These are phyloP conservation scores for Candida gorgasii DNA, from an alignment of 805 yeast genomes.

Conservation along the genomic window DNA sequence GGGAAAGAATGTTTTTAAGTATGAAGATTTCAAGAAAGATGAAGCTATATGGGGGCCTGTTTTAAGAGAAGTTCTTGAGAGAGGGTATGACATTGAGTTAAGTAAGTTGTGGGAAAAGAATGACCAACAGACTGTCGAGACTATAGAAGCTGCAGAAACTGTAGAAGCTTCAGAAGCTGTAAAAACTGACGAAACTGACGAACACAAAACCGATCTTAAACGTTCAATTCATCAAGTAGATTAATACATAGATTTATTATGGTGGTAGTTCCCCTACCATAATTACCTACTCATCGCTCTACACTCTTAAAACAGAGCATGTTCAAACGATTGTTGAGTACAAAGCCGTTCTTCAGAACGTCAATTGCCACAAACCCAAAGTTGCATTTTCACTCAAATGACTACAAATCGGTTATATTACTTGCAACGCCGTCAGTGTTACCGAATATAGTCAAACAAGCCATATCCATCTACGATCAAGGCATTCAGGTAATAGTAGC, in stretches of 20 bases:
- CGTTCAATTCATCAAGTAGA: slow-evolving; percentile 11
- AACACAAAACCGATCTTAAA: background rate
- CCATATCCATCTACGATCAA: slow-evolving; percentile 27
- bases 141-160: background rate
- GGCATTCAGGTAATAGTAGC: slow-evolving; percentile 41
- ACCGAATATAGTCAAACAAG: slow-evolving; percentile 29
- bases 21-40: slow-evolving; percentile 63
- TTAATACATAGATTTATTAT: background rate
- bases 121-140: too few relatives aligned
- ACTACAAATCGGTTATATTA: slow-evolving; percentile 28
- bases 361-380: slow-evolving; percentile 1
- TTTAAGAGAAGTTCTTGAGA: slow-evolving; percentile 52
- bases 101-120: background rate
- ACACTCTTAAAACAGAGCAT: background rate
- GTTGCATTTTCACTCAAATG: slow-evolving; percentile 17
- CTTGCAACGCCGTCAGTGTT: slow-evolving; percentile 39
- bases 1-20: slow-evolving; percentile 63
- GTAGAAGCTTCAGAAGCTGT: background rate
- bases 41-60: slow-evolving; percentile 73
- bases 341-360: background rate
- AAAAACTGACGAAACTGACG: background rate
- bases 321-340: slow-evolving; percentile 12
- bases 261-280: background rate
- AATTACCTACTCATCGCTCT: background rate
- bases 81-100: slow-evolving; percentile 28